These are phyloP conservation scores for Wallacemonas sp. DNA, from an alignment of 208 protist genomes.

Conservation along the genomic window DNA sequence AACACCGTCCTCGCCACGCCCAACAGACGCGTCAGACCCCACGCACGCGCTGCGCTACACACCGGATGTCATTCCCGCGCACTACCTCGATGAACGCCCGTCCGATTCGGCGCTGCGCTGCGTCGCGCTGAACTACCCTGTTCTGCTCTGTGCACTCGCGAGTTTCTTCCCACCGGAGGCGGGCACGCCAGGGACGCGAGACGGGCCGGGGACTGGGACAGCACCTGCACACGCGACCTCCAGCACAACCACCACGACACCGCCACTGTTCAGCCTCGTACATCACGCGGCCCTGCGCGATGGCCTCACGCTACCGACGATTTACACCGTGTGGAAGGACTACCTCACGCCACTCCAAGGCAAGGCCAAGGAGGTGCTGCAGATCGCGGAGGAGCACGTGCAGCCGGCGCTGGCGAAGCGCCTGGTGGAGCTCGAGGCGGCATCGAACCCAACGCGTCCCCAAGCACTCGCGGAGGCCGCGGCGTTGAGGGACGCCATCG, in stretches of 20 bases:
- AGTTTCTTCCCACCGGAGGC: conserved; percentile 26
- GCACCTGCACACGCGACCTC: neutral
- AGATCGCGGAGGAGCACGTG: conserved; percentile 43
- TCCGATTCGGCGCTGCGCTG: conserved; percentile 21
- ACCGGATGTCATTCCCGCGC: conserved; percentile 47
- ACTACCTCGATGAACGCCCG: conserved; percentile 60
- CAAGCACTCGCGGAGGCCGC: too few species aligned
- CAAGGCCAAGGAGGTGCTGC: conserved; percentile 42
- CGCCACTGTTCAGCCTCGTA: conserved; percentile 1
- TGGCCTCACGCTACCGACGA: conserved; percentile 45
- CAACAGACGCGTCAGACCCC: neutral
- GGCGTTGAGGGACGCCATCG: too few species aligned
- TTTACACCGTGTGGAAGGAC: conserved; percentile 52
- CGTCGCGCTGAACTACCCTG: conserved; percentile 40
- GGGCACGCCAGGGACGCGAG: neutral
- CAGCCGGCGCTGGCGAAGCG: conserved; percentile 22
- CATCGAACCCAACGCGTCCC: neutral
- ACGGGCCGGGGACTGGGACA: too few species aligned
- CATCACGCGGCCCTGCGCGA: conserved; percentile 19
- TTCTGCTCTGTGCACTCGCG: conserved; percentile 34
- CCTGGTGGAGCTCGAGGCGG: neutral
- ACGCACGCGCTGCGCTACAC: conserved; percentile 28
- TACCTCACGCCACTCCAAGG: conserved; percentile 49
- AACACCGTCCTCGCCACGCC: neutral
- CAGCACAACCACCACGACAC: neutral